Evolutionary conservation across 192 early-diverging fungal genomes (phyloP).

Genomic region (Linnemannia exigua): DNA sequence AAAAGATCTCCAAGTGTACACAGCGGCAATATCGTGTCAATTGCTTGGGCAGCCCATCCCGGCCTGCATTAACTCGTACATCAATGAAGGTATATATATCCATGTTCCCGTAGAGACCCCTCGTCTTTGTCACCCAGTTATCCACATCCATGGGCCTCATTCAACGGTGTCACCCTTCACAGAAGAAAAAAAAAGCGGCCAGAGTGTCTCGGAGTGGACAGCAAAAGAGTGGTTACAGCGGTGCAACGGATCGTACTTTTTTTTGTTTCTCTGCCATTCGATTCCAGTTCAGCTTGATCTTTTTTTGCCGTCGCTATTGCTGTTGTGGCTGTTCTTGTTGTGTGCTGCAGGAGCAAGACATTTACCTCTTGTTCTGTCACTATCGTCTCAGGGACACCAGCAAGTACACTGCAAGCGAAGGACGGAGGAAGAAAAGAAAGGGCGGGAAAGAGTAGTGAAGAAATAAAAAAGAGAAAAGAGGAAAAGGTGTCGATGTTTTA

Average conservation of each 20-base stretch:
- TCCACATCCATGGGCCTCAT: too few relatives aligned
- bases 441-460: not conserved
- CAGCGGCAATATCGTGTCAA: too few relatives aligned
- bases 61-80: too few relatives aligned
- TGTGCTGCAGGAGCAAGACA: not conserved
- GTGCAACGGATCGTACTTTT: too few relatives aligned
- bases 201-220: not conserved
- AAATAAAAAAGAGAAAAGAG: not conserved
- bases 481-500: not conserved
- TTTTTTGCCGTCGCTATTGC: not conserved
- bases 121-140: too few relatives aligned
- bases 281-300: slow-evolving; percentile 2
- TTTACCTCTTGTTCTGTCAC: not conserved
- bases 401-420: not conserved
- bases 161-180: too few relatives aligned
- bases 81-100: too few relatives aligned
- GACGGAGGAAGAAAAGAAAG: not conserved
- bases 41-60: too few relatives aligned
- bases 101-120: too few relatives aligned
- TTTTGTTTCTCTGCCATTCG: not conserved
- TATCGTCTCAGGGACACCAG: not conserved
- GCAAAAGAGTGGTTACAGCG: not conserved
- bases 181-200: not conserved
- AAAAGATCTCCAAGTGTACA: too few relatives aligned
- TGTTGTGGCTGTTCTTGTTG: too few relatives aligned